Percentiles rank a stretch among this genome's conserved stretches.
Conservation (phyloP, 2,329 filamentous ascomycete genomes). For the Ophiosphaerella korrae region DNA sequence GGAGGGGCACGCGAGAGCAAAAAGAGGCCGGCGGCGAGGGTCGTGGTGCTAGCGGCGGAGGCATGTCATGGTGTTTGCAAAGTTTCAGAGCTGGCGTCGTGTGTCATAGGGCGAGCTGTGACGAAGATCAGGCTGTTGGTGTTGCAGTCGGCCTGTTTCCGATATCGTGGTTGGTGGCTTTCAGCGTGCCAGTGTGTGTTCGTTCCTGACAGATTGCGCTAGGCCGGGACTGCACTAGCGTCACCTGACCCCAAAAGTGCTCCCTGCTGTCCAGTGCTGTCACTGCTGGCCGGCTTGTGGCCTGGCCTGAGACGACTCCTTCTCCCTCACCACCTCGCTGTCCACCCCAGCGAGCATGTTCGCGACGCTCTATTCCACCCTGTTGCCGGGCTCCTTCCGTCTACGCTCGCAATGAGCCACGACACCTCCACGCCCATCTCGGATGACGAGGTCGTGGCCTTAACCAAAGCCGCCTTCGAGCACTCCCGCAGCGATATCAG, state of each 20-base stretch:
- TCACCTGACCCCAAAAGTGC: slow-evolving; percentile 2
- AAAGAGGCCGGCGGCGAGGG: background rate
- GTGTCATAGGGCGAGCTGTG: slow-evolving; percentile 7
- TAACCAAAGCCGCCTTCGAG: slow-evolving; percentile 70
- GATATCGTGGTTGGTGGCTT: slow-evolving; percentile 9
- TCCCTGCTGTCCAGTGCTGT: slow-evolving; percentile 12
- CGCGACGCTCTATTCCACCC: slow-evolving; percentile 9
- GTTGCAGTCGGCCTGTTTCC: slow-evolving; percentile 16
- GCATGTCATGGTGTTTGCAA: background rate
- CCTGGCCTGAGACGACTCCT: background rate
- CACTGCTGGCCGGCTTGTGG: slow-evolving; percentile 3
- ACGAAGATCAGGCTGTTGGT: slow-evolving; percentile 10
- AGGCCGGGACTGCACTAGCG: slow-evolving; percentile 1
- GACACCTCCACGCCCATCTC: slow-evolving; percentile 56
- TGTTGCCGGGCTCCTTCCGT: slow-evolving; percentile 10
- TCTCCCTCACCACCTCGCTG: background rate
- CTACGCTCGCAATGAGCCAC: slow-evolving; percentile 45
- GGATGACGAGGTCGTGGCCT: slow-evolving; percentile 66
- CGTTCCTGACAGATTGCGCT: slow-evolving; percentile 13
- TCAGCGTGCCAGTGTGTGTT: too few relatives aligned
- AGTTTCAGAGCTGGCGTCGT: background rate
- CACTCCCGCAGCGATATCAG: slow-evolving; percentile 69
- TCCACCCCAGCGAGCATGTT: slow-evolving; percentile 10
- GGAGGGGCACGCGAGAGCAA: background rate
- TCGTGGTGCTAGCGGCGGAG: background rate